Percentiles rank a stretch among this genome's conserved stretches.
Evolutionary conservation across 331 rosid species (phyloP).

Genomic region (Quercus phellos): DNA sequence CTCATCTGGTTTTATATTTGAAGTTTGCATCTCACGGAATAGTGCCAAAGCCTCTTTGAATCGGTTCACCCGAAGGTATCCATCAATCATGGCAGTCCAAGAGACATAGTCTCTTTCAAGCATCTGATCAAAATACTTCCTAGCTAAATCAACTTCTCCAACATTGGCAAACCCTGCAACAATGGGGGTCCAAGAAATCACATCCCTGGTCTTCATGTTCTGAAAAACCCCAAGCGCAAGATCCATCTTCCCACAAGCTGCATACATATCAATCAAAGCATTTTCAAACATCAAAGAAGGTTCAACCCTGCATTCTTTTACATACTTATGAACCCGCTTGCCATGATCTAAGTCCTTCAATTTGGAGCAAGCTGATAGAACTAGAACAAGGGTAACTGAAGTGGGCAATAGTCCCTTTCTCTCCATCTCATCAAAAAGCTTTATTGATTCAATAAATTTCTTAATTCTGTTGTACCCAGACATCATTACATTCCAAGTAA

Average conservation of each 20-base stretch:
- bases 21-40: conserved; percentile 76
- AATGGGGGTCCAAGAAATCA: conserved; percentile 80
- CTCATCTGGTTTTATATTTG: conserved; percentile 65
- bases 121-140: conserved; percentile 62
- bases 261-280: conserved; percentile 75
- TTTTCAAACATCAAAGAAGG: conserved; percentile 54
- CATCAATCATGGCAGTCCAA: conserved; percentile 93
- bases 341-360: conserved; percentile 70
- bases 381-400: conserved; percentile 61
- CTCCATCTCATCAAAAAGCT: conserved; percentile 61
- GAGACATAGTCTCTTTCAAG: conserved; percentile 69
- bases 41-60: conserved; percentile 76
- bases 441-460: conserved; percentile 52
- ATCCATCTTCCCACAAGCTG: conserved; percentile 68
- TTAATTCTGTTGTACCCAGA: conserved; percentile 68
- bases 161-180: conserved; percentile 55
- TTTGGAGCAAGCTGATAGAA: conserved; percentile 78
- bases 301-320: conserved; percentile 41
- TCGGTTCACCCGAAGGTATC: conserved; percentile 54
- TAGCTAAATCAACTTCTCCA: conserved; percentile 58
- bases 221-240: conserved; percentile 53
- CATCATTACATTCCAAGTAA: conserved; percentile 74
- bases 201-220: conserved; percentile 65
- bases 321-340: conserved; percentile 34
- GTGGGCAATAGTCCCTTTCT: conserved; percentile 51